A percentile compares a stretch with the other conserved stretches of the same genome.
Evolutionary conservation across 768 basidiomycete genomes (phyloP).

Genomic region (Collybiopsis confluens): DNA sequence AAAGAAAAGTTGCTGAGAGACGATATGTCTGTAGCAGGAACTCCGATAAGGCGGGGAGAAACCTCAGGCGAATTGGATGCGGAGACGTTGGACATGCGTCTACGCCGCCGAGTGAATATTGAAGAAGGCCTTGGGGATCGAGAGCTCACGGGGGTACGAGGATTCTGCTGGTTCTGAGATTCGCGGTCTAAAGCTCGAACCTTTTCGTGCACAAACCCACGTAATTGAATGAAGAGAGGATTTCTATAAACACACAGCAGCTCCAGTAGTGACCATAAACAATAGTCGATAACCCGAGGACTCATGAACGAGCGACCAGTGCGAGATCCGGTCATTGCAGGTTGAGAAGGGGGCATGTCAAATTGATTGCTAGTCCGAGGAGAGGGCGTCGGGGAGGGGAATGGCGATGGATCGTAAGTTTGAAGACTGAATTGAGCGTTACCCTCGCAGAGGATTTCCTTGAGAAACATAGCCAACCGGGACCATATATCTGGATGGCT

Average conservation of each 20-base stretch:
- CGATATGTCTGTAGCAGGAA: conserved; percentile 20
- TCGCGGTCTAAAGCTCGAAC: conserved; percentile 50
- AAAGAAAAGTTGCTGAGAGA: not conserved
- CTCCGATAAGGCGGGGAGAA: conserved; percentile 36
- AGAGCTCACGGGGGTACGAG: conserved; percentile 17
- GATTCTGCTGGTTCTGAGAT: conserved; percentile 29
- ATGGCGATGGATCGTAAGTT: conserved; percentile 36
- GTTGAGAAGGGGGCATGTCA: conserved; percentile 25
- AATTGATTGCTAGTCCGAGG: conserved; percentile 44
- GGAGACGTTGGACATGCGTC: conserved; percentile 30
- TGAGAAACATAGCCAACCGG: conserved; percentile 52
- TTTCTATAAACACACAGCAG: conserved; percentile 57
- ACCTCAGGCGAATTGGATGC: conserved; percentile 40
- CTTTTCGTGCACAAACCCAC: conserved; percentile 62
- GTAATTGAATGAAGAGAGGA: conserved; percentile 64
- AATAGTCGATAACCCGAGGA: conserved; percentile 66
- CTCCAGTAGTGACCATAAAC: conserved; percentile 69
- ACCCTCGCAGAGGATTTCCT: conserved; percentile 49
- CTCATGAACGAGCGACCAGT: conserved; percentile 18
- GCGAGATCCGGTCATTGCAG: conserved; percentile 18
- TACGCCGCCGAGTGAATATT: conserved; percentile 54
- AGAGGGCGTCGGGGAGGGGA: conserved; percentile 48
- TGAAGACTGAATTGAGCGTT: conserved; percentile 57
- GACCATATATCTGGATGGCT: conserved; percentile 58
- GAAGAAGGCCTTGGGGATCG: conserved; percentile 43